Evolutionary conservation across 257 asterid genomes (phyloP).

Genomic region (Lycium barbarum): DNA sequence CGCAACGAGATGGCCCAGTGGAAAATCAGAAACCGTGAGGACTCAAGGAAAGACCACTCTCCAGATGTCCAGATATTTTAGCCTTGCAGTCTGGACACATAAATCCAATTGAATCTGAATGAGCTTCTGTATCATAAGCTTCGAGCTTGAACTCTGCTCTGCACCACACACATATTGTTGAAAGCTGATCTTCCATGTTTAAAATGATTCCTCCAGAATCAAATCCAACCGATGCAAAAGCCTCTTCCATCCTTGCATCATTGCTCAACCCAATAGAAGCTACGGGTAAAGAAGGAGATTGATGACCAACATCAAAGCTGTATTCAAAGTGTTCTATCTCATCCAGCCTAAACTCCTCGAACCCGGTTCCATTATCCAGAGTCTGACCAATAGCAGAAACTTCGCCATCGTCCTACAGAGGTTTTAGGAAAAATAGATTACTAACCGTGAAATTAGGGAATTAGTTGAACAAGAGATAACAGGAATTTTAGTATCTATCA

Average conservation of each 20-base stretch:
- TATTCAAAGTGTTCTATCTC: conserved; percentile 76
- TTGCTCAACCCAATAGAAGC: conserved; percentile 60
- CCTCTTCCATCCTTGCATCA: conserved; percentile 56
- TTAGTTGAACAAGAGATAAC: conserved; percentile 12
- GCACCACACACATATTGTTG: conserved; percentile 97
- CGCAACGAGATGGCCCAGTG: conserved; percentile 24
- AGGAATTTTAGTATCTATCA: conserved; percentile 26
- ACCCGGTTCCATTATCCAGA: conserved; percentile 67
- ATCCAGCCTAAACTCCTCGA: conserved; percentile 85
- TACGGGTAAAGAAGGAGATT: conserved; percentile 59
- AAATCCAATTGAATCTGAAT: conserved; percentile 90
- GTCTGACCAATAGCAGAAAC: conserved; percentile 57
- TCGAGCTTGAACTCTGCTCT: conserved; percentile 86
- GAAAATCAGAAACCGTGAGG: conserved; percentile 53
- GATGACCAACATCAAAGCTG: conserved; percentile 58
- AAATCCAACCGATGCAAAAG: conserved; percentile 65
- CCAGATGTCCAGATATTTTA: conserved; percentile 85
- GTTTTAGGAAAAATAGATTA: conserved; percentile 28
- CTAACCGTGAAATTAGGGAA: background rate
- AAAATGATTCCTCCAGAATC: conserved; percentile 61
- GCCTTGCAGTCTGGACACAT: conserved; percentile 98
- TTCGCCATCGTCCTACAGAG: conserved; percentile 59
- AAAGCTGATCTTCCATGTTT: conserved; percentile 58
- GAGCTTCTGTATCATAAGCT: conserved; percentile 74
- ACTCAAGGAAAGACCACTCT: conserved; percentile 64